Conservation (phyloP, 2,329 filamentous ascomycete genomes). For the Aspergillus chevalieri region DNA sequence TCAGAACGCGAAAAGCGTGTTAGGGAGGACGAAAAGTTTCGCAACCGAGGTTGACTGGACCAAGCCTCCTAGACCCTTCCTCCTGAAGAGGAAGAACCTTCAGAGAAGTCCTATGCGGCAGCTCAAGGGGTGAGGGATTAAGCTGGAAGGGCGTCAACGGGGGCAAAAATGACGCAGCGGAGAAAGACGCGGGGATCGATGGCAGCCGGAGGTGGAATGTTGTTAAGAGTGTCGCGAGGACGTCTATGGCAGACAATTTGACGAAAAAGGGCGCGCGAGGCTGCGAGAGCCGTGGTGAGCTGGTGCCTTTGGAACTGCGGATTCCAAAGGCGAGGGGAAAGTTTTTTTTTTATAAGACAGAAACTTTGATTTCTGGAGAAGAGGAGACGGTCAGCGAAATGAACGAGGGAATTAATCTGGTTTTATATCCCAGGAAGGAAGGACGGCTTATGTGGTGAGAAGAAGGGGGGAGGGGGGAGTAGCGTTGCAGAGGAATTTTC, state of each 20-base stretch:
- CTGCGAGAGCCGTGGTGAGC: slow-evolving; percentile 35
- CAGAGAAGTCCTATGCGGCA: slow-evolving; percentile 99
- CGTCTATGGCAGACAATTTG: slow-evolving; percentile 41
- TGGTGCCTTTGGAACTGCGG: slow-evolving; percentile 31
- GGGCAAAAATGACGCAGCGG: slow-evolving; percentile 34
- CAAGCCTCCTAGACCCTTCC: slow-evolving; percentile 99
- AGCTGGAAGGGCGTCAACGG: slow-evolving; percentile 35
- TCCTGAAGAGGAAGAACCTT: slow-evolving; percentile 98
- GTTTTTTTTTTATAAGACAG: background rate
- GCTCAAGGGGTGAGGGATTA: slow-evolving; percentile 65
- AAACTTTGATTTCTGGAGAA: background rate
- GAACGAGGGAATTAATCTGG: background rate
- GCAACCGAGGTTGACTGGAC: slow-evolving; percentile 84
- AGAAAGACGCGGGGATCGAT: slow-evolving; percentile 21
- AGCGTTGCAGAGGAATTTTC: background rate
- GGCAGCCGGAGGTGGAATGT: slow-evolving; percentile 40
- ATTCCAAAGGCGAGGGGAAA: slow-evolving; percentile 31
- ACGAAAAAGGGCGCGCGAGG: slow-evolving; percentile 24
- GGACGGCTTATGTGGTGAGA: background rate
- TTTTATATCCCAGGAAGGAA: background rate
- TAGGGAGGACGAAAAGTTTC: slow-evolving; percentile 95
- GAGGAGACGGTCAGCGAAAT: background rate
- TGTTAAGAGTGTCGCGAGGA: slow-evolving; percentile 43
- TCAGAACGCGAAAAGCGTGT: slow-evolving; percentile 39
- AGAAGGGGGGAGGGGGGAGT: background rate